A percentile compares a stretch with the other conserved stretches of the same genome.
Conservation (phyloP, 768 basidiomycete species). For the Tulasnella sp. region DNA sequence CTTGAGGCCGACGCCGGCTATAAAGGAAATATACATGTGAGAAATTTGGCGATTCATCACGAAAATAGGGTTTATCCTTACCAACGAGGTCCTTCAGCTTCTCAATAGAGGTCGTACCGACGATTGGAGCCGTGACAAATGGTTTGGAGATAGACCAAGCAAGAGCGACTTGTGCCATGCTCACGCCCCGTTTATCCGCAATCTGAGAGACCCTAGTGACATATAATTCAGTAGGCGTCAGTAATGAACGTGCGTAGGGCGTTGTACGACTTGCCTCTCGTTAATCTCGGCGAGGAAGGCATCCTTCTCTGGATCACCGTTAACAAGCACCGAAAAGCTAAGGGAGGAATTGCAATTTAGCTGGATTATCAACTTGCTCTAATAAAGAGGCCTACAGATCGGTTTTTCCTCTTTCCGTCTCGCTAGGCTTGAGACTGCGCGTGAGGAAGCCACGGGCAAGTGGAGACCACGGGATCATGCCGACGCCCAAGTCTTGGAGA, state of each 20-base stretch:
- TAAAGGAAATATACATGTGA: neutral
- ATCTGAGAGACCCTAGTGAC: neutral
- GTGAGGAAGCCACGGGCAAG: constrained; percentile 25
- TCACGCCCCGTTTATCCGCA: neutral
- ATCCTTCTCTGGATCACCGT: neutral
- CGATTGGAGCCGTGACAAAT: constrained; percentile 7
- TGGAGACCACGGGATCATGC: constrained; percentile 28
- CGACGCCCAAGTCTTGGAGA: constrained; percentile 24
- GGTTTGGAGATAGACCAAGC: constrained; percentile 3
- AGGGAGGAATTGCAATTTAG: no score
- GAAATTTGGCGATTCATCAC: neutral
- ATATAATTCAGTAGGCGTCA: no score
- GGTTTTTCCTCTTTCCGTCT: constrained; percentile 7
- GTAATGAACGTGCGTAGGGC: neutral
- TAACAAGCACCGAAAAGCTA: neutral
- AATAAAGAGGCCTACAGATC: neutral
- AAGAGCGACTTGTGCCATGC: constrained; percentile 16
- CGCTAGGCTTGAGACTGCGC: neutral
- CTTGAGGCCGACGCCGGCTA: constrained; percentile 41
- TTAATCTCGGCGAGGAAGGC: neutral
- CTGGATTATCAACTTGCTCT: neutral
- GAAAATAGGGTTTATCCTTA: neutral
- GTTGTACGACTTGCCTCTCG: neutral
- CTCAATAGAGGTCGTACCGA: constrained; percentile 1
- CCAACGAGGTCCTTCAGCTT: constrained; percentile 5